Conservation (phyloP, 306 rosid genomes). For the Cicer yamashitae region DNA sequence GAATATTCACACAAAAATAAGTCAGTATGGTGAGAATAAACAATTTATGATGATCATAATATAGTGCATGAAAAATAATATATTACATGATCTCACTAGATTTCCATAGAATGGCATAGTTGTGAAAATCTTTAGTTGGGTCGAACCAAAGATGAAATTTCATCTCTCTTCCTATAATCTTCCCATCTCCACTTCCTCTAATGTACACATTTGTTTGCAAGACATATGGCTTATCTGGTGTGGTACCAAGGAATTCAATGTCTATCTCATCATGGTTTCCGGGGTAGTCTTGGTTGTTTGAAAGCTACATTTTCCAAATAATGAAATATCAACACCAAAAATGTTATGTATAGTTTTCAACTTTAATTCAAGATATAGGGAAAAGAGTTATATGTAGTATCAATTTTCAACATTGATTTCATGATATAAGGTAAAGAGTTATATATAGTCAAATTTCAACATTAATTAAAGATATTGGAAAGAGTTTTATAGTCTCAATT, state of each 20-base stretch:
- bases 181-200: conserved; percentile 89
- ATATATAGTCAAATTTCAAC: too few species aligned
- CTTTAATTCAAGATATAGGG: background rate
- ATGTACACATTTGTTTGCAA: conserved; percentile 88
- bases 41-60: background rate
- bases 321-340: background rate
- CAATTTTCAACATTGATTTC: conserved; percentile 1
- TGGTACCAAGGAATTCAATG: conserved; percentile 89
- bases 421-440: too few species aligned
- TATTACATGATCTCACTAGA: conserved; percentile 85
- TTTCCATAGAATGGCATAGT: conserved; percentile 81
- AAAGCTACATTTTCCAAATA: conserved; percentile 62
- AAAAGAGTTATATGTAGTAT: background rate
- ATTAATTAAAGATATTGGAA: too few species aligned
- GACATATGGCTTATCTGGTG: conserved; percentile 76
- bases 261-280: conserved; percentile 93
- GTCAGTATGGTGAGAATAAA: background rate
- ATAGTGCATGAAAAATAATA: conserved; percentile 11
- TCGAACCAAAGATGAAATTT: conserved; percentile 91
- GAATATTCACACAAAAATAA: background rate
- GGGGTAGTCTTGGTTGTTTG: conserved; percentile 81
- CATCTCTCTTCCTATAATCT: conserved; percentile 79
- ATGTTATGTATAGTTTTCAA: conserved; percentile 15
- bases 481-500: too few species aligned
- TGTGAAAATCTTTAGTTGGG: conserved; percentile 81